Evolutionary conservation across 805 yeast genomes (phyloP), one percentile per base, ranked within the genome.

Genomic region (Saccharomycopsis fibuligera): DNA sequence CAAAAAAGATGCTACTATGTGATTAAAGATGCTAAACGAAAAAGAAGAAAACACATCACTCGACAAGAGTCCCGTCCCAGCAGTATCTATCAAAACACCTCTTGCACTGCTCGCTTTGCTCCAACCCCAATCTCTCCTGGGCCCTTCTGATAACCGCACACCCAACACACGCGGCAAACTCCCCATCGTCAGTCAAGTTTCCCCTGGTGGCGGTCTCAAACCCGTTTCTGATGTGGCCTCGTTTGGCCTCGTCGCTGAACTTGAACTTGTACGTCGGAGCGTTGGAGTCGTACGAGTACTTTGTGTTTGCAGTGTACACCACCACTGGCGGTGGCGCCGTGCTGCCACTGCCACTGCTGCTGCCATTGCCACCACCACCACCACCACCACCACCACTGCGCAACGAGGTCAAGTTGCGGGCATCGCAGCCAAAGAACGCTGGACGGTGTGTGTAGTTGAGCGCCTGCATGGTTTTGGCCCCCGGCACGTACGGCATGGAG

Each of bases 91-190:
- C 65, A 63, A 87, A 86, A 62, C 96, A 88, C 45, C 67, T 54
- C 56, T 76, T 66, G 68, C 96, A 88, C 59, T 84, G 87, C 1
- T 72, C 79, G 14, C 70, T 64, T 50, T 83, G 83, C 16, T 75
- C 70, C 31, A 72, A 65, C 24, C 81, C 79, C 39, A 72, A 63
- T 60, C 89, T 73, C 66, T 86, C 93, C 60, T 81, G 81, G 36
- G 82, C 78, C 62, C 96, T 78, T 67, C 86, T 82, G 49, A 86
- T 71, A 41, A 86, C 74, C 8, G 95, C 96, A 70, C 96, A 86
- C 2, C 85, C 86, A 41, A 86, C 72, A 68, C 96, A 86, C 5
- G 80, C 74, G 33, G 76, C 68, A 80, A 84, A 86, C 36, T 84
- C 79, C 3, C 67, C 61, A 56, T 86, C 93, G 22, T 81, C 60